A percentile compares a stretch with the other conserved stretches of the same genome.
These are phyloP conservation scores for Rhizoctonia solani DNA, from an alignment of 1,284 basidiomycete species.

Conservation along the genomic window DNA sequence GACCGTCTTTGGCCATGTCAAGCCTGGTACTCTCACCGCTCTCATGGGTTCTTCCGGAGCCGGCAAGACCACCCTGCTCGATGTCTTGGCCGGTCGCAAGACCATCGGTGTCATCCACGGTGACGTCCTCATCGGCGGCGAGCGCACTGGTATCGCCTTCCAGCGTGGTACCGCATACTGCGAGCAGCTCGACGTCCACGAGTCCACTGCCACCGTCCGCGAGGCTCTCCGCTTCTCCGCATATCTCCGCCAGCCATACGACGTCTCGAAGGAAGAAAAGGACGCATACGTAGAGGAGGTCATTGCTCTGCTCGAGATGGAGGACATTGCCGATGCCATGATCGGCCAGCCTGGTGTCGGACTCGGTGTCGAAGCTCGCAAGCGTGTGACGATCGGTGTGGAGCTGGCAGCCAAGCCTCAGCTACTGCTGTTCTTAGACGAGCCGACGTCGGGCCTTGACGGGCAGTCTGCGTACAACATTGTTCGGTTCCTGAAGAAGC, in stretches of 20 bases:
- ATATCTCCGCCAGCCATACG: conserved; percentile 57
- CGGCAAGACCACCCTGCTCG: conserved; percentile 55
- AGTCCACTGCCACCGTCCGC: conserved; percentile 58
- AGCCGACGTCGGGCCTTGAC: conserved; percentile 58
- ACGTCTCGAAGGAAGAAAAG: conserved; percentile 54
- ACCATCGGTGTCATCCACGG: conserved; percentile 54
- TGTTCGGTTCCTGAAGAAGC: conserved; percentile 56
- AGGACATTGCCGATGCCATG: conserved; percentile 53
- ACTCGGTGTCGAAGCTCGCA: conserved; percentile 56
- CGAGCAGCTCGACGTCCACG: conserved; percentile 54
- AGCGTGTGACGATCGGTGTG: conserved; percentile 61
- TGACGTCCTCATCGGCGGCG: conserved; percentile 56
- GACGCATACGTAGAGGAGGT: conserved; percentile 57
- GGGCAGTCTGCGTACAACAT: conserved; percentile 60
- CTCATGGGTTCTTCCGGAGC: conserved; percentile 61
- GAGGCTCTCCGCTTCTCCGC: conserved; percentile 62
- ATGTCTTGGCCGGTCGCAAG: conserved; percentile 57
- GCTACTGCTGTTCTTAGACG: conserved; percentile 57
- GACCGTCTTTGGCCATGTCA: conserved; percentile 58
- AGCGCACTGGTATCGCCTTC: conserved; percentile 51
- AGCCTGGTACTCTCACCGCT: conserved; percentile 57
- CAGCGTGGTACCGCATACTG: conserved; percentile 58
- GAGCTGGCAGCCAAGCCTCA: conserved; percentile 62
- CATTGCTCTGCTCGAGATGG: conserved; percentile 54
- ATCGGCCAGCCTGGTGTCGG: conserved; percentile 52